phyloP scores from a whole-genome alignment of 192 early-diverging fungal species.

The Backusella liffmaniae region DNA sequence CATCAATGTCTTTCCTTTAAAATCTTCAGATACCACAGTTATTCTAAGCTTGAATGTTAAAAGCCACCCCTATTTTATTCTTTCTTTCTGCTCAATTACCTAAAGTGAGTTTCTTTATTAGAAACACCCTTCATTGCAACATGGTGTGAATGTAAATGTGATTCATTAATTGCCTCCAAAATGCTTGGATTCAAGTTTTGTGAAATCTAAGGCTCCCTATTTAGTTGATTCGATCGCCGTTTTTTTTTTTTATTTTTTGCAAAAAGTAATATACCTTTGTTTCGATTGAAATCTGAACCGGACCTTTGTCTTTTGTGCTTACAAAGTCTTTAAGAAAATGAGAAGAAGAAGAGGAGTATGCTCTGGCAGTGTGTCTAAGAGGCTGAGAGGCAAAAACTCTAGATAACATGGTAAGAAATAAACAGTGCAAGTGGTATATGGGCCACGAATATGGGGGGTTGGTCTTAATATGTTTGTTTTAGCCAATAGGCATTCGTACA shows the following conservation, averaged over 20 bases:
- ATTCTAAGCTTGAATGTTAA: conserved; percentile 27
- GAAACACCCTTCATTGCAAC: conserved; percentile 80
- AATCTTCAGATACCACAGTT: conserved; percentile 67
- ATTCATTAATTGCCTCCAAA: conserved; percentile 79
- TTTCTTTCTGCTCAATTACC: conserved; percentile 32
- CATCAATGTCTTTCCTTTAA: conserved; percentile 47
- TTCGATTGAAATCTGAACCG: conserved; percentile 32
- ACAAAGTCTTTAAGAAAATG: conserved; percentile 32
- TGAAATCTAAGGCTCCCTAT: neutral
- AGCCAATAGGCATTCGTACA: neutral
- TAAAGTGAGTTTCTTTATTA: conserved; percentile 83
- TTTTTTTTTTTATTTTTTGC: too few relatives aligned
- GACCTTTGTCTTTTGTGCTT: conserved; percentile 25
- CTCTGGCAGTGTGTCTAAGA: neutral
- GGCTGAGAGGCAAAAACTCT: conserved; percentile 12
- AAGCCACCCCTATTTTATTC: neutral
- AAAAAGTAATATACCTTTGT: conserved; percentile 19
- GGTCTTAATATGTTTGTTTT: neutral
- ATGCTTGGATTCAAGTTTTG: conserved; percentile 52
- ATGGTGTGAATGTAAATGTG: conserved; percentile 77
- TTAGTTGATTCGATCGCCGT: too few relatives aligned
- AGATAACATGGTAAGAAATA: neutral
- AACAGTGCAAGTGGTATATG: neutral
- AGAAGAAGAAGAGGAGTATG: conserved; percentile 14
- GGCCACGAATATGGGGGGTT: neutral